Evolutionary conservation across 345 rosid species (phyloP).

Genomic region (Kandelia obovata): DNA sequence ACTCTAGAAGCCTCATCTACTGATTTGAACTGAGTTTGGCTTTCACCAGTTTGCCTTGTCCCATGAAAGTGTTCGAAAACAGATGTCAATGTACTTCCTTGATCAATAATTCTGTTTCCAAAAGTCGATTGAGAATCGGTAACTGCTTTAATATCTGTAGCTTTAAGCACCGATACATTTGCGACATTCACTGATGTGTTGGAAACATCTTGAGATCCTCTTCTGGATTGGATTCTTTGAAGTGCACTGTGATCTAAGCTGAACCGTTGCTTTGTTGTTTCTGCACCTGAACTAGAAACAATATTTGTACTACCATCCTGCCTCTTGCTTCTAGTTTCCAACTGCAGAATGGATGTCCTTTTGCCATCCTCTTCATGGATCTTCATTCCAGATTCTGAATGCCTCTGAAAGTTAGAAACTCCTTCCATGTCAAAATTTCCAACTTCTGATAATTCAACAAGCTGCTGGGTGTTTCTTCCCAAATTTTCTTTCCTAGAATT

Average conservation of each 20-base stretch:
- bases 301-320: conserved; percentile 29
- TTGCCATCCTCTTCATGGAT: conserved; percentile 38
- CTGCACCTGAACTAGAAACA: conserved; percentile 34
- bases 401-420: conserved; percentile 39
- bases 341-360: conserved; percentile 32
- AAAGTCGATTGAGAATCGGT: conserved; percentile 37
- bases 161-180: conserved; percentile 32
- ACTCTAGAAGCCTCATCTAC: conserved; percentile 26
- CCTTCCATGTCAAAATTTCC: conserved; percentile 35
- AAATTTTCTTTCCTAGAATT: conserved; percentile 26
- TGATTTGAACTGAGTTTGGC: conserved; percentile 31
- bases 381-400: conserved; percentile 41
- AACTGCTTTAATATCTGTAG: conserved; percentile 31
- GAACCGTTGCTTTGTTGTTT: conserved; percentile 30
- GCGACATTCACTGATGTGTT: conserved; percentile 23
- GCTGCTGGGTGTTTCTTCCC: conserved; percentile 29
- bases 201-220: conserved; percentile 34
- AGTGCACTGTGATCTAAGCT: conserved; percentile 31
- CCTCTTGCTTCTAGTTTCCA: conserved; percentile 38
- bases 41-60: conserved; percentile 33
- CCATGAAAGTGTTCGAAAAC: conserved; percentile 31
- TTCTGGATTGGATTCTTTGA: conserved; percentile 36
- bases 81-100: conserved; percentile 32
- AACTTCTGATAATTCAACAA: conserved; percentile 28
- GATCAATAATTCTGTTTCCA: conserved; percentile 41